These are phyloP conservation scores for Amanita jacksonii DNA, from an alignment of 768 basidiomycete species.

Conservation along the genomic window DNA sequence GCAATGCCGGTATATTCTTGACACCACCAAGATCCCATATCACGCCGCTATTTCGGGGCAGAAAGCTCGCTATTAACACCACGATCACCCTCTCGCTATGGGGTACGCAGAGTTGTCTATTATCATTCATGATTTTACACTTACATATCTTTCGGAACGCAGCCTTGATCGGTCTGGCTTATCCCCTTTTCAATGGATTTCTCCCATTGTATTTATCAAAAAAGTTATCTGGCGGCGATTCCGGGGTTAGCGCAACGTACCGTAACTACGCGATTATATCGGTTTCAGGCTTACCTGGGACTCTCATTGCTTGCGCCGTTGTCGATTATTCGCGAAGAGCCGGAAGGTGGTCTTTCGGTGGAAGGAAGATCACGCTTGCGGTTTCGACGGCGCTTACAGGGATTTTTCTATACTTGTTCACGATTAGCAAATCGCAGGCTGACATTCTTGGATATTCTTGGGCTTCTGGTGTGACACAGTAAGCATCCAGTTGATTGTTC, in stretches of 20 bases:
- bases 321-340: constrained; percentile 32
- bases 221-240: constrained; percentile 18
- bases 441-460: constrained; percentile 39
- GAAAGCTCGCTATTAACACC: constrained; percentile 35
- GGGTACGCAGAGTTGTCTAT: constrained; percentile 23
- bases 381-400: constrained; percentile 33
- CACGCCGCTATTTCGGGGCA: constrained; percentile 37
- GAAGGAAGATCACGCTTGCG: constrained; percentile 38
- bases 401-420: constrained; percentile 43
- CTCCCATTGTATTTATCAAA: constrained; percentile 37
- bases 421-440: constrained; percentile 30
- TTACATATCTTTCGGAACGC: constrained; percentile 1
- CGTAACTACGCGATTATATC: constrained; percentile 43
- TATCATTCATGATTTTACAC: not conserved
- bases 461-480: constrained; percentile 32
- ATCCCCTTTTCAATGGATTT: constrained; percentile 44
- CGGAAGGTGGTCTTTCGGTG: constrained; percentile 16
- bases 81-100: constrained; percentile 40
- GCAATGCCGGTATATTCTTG: not conserved
- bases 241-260: constrained; percentile 24
- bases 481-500: constrained; percentile 11
- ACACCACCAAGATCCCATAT: constrained; percentile 32
- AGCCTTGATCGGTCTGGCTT: constrained; percentile 34
- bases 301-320: constrained; percentile 33
- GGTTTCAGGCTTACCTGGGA: constrained; percentile 36